Evolutionary conservation across 306 rosid genomes (phyloP), one percentile per base, ranked within the genome.

Genomic region (Calophaca sinica): DNA sequence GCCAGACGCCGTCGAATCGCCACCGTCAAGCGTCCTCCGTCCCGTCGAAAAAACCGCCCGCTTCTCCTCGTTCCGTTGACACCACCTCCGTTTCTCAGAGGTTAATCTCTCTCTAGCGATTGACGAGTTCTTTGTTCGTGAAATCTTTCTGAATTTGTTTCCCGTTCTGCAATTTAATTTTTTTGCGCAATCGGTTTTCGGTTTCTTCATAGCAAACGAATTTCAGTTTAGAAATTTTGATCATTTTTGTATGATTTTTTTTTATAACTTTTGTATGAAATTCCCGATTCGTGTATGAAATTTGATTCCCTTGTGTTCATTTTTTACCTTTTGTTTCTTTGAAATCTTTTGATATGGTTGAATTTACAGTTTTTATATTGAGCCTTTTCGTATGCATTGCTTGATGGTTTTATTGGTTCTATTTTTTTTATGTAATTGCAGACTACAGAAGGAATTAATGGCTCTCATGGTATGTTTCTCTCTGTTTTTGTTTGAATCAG

Each of bases 401-500:
- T 77, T 79, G 53, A 73, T 78, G 64, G 75, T 73, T 77, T 63
- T 14, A n/a, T 62, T 29, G 3, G 4, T 62, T 51, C 35, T 28
- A 5, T 78, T 80, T 78, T 74, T 70, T 78, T 61, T 7, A 2
- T 52, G 41, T 51, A 32, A 53, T 75, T 74, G 87, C 87, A 92
- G 99, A 89, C 84, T 94, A 59, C 97, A 94, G 89, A 92, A 88
- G 89, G 99, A 94, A 87, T 85, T 94, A 84, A 94, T 88, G 99
- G 88, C 99, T 63, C 92, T 94, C 63, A 94, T 94, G 99, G 99
- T 94, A 86, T 66, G 82, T 73, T 31, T 58, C 62, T 35, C 32
- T 64, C 68, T 13, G n/a, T 54, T 45, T 64, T 71, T 13, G n/a
- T 54, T 45, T 66, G 11, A 54, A 28, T 53, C 72, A 12, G 3